phyloP scores from a whole-genome alignment of 2,329 filamentous ascomycete genomes.

The Fusarium tuaranense region DNA sequence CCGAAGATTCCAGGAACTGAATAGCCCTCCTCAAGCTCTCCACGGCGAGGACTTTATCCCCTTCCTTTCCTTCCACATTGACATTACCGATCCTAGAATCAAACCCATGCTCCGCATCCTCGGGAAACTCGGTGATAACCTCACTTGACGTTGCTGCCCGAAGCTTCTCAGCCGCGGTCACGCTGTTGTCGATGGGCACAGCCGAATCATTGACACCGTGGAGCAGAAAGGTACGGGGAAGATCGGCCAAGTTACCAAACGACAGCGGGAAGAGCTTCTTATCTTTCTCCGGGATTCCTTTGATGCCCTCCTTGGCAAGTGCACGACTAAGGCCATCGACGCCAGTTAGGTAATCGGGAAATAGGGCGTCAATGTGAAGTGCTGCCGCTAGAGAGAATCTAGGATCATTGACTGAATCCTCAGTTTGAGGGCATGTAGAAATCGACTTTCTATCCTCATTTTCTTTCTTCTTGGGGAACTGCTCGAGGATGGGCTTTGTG shows the following conservation, averaged over 20 bases:
- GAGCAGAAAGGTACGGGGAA: constrained; percentile 32
- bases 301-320: constrained; percentile 17
- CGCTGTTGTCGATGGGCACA: constrained; percentile 33
- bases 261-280: constrained; percentile 30
- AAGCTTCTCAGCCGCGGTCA: constrained; percentile 33
- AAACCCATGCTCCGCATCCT: constrained; percentile 38
- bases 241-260: constrained; percentile 11
- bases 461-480: constrained; percentile 13
- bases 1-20: constrained; percentile 21
- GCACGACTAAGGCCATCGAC: constrained; percentile 11
- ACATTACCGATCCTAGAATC: constrained; percentile 23
- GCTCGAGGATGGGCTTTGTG: constrained; percentile 7
- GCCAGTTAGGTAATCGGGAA: constrained; percentile 40
- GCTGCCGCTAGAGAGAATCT: constrained; percentile 25
- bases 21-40: constrained; percentile 31
- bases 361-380: constrained; percentile 33
- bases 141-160: constrained; percentile 10
- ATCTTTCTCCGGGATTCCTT: constrained; percentile 23
- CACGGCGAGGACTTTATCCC: background rate
- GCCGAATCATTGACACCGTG: constrained; percentile 39
- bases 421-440: constrained; percentile 6
- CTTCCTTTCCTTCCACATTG: constrained; percentile 25
- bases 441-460: constrained; percentile 20
- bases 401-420: background rate
- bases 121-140: constrained; percentile 26